Percentiles rank a stretch among this genome's conserved stretches.
Evolutionary conservation across 1,284 basidiomycete species (phyloP).

Genomic region (Flammula alnicola): DNA sequence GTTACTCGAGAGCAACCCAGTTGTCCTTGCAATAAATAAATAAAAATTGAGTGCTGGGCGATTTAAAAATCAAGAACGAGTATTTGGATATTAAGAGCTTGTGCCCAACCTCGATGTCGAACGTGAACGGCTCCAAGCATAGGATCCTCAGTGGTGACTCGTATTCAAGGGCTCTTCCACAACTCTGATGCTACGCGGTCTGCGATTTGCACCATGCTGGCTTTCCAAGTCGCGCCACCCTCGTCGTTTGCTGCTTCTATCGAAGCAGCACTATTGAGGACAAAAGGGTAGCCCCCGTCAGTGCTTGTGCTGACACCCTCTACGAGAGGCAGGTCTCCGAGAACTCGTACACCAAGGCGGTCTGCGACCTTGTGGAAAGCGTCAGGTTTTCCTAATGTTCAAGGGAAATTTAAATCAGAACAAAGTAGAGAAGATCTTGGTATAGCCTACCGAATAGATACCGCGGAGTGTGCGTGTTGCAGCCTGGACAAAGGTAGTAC

Average conservation of each 20-base stretch:
- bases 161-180: constrained; percentile 13
- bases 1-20: no score
- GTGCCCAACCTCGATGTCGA: no score
- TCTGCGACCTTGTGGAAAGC: constrained; percentile 70
- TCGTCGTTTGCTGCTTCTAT: constrained; percentile 33
- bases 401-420: background rate
- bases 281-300: constrained; percentile 73
- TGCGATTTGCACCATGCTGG: constrained; percentile 50
- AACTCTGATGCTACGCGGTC: constrained; percentile 32
- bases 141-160: background rate
- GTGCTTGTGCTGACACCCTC: constrained; percentile 77
- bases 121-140: no score
- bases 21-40: no score
- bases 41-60: no score
- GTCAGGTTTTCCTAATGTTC: constrained; percentile 47
- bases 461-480: constrained; percentile 72
- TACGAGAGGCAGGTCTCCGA: constrained; percentile 89
- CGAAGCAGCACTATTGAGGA: constrained; percentile 41
- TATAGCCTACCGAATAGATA: constrained; percentile 75
- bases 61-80: no score
- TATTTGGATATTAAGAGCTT: no score
- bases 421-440: background rate
- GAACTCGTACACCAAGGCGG: constrained; percentile 65
- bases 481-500: constrained; percentile 85
- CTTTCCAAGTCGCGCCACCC: constrained; percentile 50